These are phyloP conservation scores for Crithidia thermophila DNA, from an alignment of 208 protist species.

Conservation along the genomic window DNA sequence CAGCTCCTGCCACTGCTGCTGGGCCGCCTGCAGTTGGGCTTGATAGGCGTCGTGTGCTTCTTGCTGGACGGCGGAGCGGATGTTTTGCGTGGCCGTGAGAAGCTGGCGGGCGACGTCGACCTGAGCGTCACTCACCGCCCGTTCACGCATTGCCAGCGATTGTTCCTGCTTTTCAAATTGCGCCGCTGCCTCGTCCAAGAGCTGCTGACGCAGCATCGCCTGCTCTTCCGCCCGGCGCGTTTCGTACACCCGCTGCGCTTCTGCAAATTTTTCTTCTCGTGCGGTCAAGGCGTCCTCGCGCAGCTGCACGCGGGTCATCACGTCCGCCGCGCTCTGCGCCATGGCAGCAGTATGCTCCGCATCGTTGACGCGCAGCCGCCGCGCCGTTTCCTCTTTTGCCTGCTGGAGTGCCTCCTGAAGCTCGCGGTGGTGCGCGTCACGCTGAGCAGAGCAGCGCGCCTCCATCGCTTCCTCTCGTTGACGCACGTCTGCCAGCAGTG, in stretches of 20 bases:
- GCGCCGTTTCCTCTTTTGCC: constrained; percentile 19
- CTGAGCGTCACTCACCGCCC: constrained; percentile 8
- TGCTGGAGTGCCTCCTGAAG: constrained; percentile 22
- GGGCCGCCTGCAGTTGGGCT: neutral
- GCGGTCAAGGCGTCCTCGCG: constrained; percentile 23
- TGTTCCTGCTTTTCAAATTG: constrained; percentile 15
- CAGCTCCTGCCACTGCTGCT: constrained; percentile 9
- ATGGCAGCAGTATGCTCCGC: neutral
- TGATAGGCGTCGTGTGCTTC: constrained; percentile 7
- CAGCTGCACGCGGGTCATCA: constrained; percentile 6
- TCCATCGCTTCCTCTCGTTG: constrained; percentile 31
- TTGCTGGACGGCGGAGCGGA: neutral
- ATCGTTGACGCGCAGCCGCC: constrained; percentile 15
- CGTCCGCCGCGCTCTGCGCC: neutral
- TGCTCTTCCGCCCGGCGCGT: constrained; percentile 6
- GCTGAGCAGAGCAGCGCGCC: constrained; percentile 20
- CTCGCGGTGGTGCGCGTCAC: constrained; percentile 29
- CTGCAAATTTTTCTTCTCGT: constrained; percentile 14
- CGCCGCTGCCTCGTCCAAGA: constrained; percentile 12
- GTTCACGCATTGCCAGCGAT: constrained; percentile 6
- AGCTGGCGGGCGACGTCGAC: constrained; percentile 21
- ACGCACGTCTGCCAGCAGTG: constrained; percentile 26
- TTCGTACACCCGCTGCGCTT: constrained; percentile 4
- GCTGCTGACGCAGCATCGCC: neutral
- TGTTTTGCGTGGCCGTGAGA: neutral